These are phyloP conservation scores for Carex scoparia DNA, from an alignment of 176 grass and related monocot species.

Conservation along the genomic window DNA sequence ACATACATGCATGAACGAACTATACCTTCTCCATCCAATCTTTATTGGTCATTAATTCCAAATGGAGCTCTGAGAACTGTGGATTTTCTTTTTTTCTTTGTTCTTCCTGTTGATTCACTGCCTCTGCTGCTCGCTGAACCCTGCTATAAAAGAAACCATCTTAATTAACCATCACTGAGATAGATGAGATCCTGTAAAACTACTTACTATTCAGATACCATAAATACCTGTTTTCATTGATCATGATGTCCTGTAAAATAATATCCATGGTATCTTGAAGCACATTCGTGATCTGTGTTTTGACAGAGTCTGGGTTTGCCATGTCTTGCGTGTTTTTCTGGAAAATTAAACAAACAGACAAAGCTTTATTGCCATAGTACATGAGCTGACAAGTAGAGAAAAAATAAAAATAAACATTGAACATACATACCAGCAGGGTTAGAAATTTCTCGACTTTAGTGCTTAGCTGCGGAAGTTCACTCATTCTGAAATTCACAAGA, in stretches of 20 bases:
- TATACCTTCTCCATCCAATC: conserved; percentile 70
- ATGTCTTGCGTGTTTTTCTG: conserved; percentile 42
- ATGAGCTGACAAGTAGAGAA: background rate
- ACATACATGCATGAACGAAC: conserved; percentile 16
- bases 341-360: conserved; percentile 5
- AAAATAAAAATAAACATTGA: background rate
- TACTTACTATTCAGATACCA: too few species aligned
- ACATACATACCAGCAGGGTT: conserved; percentile 67
- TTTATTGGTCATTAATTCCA: conserved; percentile 25
- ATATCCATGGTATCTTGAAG: conserved; percentile 98
- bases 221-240: conserved; percentile 40
- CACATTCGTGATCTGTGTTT: conserved; percentile 67
- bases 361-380: background rate
- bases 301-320: conserved; percentile 33
- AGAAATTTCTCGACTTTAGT: conserved; percentile 74
- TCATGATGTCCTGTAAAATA: conserved; percentile 82
- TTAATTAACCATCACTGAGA: background rate
- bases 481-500: conserved; percentile 49
- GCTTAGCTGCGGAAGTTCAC: conserved; percentile 75
- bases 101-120: conserved; percentile 12
- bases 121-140: background rate
- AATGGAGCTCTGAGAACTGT: conserved; percentile 53
- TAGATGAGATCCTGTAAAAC: background rate
- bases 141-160: background rate
- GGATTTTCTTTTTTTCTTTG: conserved; percentile 20